Evolutionary conservation across 768 basidiomycete genomes (phyloP).

Genomic region (Phlegmacium glaucopus): DNA sequence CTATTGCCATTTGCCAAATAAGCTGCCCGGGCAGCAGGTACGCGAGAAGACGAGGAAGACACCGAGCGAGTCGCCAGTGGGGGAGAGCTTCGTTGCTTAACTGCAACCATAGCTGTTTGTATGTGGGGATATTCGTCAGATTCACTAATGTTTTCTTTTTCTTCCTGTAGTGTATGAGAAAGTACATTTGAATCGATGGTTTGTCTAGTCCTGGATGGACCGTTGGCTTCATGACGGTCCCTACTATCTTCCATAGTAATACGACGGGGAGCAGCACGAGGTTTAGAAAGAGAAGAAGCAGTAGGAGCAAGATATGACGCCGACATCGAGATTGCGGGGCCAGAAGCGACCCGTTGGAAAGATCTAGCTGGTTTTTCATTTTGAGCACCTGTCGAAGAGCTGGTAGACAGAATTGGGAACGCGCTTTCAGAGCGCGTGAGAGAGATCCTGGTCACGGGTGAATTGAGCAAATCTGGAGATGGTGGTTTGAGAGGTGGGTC

Average conservation of each 20-base stretch:
- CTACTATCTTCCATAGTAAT: slow-evolving; percentile 39
- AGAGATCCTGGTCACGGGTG: slow-evolving; percentile 42
- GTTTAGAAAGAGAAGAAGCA: slow-evolving; percentile 30
- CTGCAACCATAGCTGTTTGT: slow-evolving; percentile 20
- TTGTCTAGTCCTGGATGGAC: slow-evolving; percentile 22
- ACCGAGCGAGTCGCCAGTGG: slow-evolving; percentile 31
- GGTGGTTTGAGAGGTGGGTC: slow-evolving; percentile 34
- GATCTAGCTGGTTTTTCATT: slow-evolving; percentile 41
- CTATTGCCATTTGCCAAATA: slow-evolving; percentile 19
- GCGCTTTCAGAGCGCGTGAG: slow-evolving; percentile 69
- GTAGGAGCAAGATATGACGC: slow-evolving; percentile 30
- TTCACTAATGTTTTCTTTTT: slow-evolving; percentile 48
- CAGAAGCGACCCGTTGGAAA: slow-evolving; percentile 67
- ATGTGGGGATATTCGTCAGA: slow-evolving; percentile 34
- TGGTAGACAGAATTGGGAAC: slow-evolving; percentile 40
- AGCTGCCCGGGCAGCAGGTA: slow-evolving; percentile 21
- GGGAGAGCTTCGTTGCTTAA: slow-evolving; percentile 30
- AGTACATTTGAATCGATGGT: slow-evolving; percentile 20
- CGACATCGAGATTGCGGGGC: slow-evolving; percentile 40
- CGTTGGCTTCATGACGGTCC: slow-evolving; percentile 19
- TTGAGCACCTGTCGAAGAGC: slow-evolving; percentile 25
- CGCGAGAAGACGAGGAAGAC: slow-evolving; percentile 19
- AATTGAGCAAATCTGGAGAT: slow-evolving; percentile 34
- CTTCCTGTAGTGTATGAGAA: slow-evolving; percentile 36
- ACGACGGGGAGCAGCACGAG: slow-evolving; percentile 35